Percentiles rank a stretch among this genome's conserved stretches.
These are phyloP conservation scores for Rhododendron griersonianum DNA, from an alignment of 148 eudicot species.

Conservation along the genomic window DNA sequence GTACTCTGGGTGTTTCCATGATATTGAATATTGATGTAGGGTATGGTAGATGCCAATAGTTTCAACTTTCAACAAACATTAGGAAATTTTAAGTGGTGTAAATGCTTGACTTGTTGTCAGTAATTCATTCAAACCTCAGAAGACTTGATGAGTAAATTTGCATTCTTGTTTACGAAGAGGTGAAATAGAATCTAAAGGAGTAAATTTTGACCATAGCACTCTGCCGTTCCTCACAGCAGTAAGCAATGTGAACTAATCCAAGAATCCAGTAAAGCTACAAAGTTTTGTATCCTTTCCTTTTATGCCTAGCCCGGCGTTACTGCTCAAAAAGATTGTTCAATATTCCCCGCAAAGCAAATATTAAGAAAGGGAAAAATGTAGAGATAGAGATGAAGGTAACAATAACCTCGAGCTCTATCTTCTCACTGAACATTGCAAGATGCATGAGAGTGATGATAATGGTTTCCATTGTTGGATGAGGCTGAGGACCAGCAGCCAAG, in stretches of 20 bases:
- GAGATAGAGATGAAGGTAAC: not conserved
- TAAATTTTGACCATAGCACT: constrained; percentile 1
- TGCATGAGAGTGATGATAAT: constrained; percentile 74
- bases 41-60: not conserved
- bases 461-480: constrained; percentile 68
- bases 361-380: not conserved
- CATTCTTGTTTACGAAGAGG: not conserved
- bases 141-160: not conserved
- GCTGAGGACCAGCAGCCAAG: constrained; percentile 51
- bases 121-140: not conserved
- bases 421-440: constrained; percentile 75
- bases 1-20: not conserved
- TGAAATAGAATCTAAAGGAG: not conserved
- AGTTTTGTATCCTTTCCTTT: not conserved
- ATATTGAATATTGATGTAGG: not conserved
- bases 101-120: not conserved
- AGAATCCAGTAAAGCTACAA: constrained; percentile 1
- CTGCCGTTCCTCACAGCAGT: not conserved
- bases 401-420: constrained; percentile 82
- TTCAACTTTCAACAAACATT: not conserved
- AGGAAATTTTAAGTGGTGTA: not conserved
- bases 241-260: constrained; percentile 4
- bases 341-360: not conserved
- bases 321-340: not conserved
- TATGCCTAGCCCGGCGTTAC: not conserved